Evolutionary conservation across 2,329 filamentous ascomycete genomes (phyloP), one percentile per base, ranked within the genome.

Genomic region (Paraconiothyrium sp.): DNA sequence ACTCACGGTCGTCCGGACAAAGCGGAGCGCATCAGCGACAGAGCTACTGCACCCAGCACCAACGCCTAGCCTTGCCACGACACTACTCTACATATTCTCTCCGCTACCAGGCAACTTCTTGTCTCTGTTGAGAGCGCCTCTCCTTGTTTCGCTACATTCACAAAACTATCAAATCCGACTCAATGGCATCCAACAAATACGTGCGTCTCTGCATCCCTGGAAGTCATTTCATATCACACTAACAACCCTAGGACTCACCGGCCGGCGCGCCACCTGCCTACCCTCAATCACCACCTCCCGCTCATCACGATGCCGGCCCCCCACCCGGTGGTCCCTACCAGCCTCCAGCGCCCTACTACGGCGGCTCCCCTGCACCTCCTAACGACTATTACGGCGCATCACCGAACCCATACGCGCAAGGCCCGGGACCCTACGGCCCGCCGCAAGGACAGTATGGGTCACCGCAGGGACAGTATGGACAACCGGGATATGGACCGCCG

Each of bases 231-330:
- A 60, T 60, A 58, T 51, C 51, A 48, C 60, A 65, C 60, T 69
- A 58, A 67, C 57, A 46, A 27, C 24, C 50, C 39, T 20, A 72
- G 70, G 68, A 73, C 62, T 48, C 58, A 44, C 65, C 64, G 24
- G 32, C 59, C 34, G 72, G 73, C 64, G 73, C 76, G 56, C 76
- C 76, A 13, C 76, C 77, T 7, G 60, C 71, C 37, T 79, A 78
- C 65, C 76, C 75, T 13, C 67, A 72, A 59, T 67, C 70, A 4
- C 74, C 74, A 14, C 69, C 72, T 3, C 75, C 74, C n/a, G 58
- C 67, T 34, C 74, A 77, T 64, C 62, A 73, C 47, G 75, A 77
- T 61, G 67, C 70, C 41, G 68, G 69, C 43, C 66, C 74, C 37
- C 61, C 63, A 16, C 66, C 61, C 4, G 27, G 27, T 44, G 67